These are phyloP conservation scores for Candida wancherniae DNA, from an alignment of 805 yeast species.

Conservation along the genomic window DNA sequence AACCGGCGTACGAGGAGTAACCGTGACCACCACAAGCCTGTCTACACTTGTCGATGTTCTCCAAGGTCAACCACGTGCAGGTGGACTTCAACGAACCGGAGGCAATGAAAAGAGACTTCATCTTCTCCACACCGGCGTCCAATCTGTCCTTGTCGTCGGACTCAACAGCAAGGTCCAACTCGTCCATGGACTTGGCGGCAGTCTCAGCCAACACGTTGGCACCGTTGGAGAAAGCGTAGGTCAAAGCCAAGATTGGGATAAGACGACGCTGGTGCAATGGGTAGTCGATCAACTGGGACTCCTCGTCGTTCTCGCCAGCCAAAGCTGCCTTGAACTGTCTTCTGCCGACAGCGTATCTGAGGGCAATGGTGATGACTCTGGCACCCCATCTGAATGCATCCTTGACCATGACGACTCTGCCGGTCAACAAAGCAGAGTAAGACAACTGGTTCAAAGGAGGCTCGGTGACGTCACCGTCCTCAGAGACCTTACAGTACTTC, in stretches of 20 bases:
- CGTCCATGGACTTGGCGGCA: constrained; percentile 45
- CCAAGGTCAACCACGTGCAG: constrained; percentile 80
- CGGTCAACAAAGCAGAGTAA: constrained; percentile 81
- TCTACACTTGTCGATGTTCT: constrained; percentile 80
- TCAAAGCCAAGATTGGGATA: constrained; percentile 76
- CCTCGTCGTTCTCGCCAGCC: constrained; percentile 38
- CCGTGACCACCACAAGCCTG: constrained; percentile 98
- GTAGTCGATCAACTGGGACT: constrained; percentile 76
- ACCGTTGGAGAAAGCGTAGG: constrained; percentile 71
- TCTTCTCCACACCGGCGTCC: constrained; percentile 47
- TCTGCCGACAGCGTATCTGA: constrained; percentile 85
- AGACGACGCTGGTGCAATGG: constrained; percentile 86
- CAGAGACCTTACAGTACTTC: constrained; percentile 66
- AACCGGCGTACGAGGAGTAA: constrained; percentile 86
- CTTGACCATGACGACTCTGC: constrained; percentile 84
- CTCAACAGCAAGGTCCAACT: constrained; percentile 50
- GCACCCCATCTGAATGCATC: constrained; percentile 82
- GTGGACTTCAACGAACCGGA: constrained; percentile 88
- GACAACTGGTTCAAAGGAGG: constrained; percentile 88
- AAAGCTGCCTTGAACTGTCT: constrained; percentile 64
- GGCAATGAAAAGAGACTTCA: constrained; percentile 75
- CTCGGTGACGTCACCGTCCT: constrained; percentile 64
- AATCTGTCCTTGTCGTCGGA: constrained; percentile 45
- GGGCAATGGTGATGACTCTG: constrained; percentile 75
- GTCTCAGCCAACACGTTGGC: constrained; percentile 56